A percentile compares a stretch with the other conserved stretches of the same genome.
phyloP scores from a whole-genome alignment of 73 alveolate species.

The Uronychia binucleata region DNA sequence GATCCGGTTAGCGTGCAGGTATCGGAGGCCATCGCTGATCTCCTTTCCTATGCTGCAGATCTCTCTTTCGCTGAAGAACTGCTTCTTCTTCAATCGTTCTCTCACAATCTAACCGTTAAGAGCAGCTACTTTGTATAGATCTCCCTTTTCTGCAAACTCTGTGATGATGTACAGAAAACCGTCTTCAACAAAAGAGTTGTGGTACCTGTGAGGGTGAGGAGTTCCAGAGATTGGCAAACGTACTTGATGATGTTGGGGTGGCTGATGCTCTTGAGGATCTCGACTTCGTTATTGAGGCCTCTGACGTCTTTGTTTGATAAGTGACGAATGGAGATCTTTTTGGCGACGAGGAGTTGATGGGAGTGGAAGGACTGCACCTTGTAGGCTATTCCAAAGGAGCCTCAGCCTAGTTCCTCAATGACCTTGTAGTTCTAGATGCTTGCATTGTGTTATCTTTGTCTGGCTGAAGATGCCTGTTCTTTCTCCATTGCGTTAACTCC shows the following conservation, averaged over 20 bases:
- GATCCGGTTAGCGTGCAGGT: slow-evolving; percentile 81
- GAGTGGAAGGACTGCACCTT: slow-evolving; percentile 70
- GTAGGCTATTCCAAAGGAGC: slow-evolving; percentile 85
- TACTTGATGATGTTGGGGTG: background rate
- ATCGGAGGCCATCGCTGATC: slow-evolving; percentile 83
- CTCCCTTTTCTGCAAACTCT: slow-evolving; percentile 90
- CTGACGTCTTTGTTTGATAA: background rate
- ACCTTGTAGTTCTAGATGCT: background rate
- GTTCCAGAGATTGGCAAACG: background rate
- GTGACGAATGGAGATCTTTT: slow-evolving; percentile 39
- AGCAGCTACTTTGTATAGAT: slow-evolving; percentile 45
- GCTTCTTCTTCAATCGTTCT: slow-evolving; percentile 62
- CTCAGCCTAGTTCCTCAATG: slow-evolving; percentile 85
- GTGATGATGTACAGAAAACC: slow-evolving; percentile 77
- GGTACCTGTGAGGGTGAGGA: slow-evolving; percentile 25
- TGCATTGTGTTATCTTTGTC: too few species aligned
- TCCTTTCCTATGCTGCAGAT: slow-evolving; percentile 80
- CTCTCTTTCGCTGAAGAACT: slow-evolving; percentile 72
- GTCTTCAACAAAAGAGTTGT: slow-evolving; percentile 67
- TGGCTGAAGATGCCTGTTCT: too few species aligned
- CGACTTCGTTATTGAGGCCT: background rate
- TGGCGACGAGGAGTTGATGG: slow-evolving; percentile 68
- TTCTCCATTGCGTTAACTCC: too few species aligned
- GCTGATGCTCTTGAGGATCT: background rate
- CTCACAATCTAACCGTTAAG: slow-evolving; percentile 22